phyloP scores from a whole-genome alignment of 257 asterid species.

The Paraleonurus japonicus region DNA sequence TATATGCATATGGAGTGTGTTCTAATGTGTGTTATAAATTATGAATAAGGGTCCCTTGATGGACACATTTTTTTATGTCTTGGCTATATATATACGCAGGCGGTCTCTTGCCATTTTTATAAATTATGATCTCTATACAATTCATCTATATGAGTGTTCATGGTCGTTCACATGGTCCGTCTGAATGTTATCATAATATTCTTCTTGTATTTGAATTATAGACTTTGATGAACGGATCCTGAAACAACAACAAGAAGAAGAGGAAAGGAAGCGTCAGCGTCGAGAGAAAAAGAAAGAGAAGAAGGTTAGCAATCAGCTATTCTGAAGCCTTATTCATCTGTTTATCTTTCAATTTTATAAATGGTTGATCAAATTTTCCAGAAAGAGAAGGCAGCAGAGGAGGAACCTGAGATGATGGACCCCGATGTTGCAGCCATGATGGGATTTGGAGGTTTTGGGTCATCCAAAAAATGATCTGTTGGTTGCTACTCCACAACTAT shows the following conservation, averaged over 20 bases:
- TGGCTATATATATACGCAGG: background rate
- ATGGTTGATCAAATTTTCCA: slow-evolving; percentile 30
- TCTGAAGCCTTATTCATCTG: background rate
- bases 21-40: background rate
- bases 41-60: background rate
- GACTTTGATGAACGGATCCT: slow-evolving; percentile 89
- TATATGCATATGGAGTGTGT: background rate
- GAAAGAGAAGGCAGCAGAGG: slow-evolving; percentile 85
- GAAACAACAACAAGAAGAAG: slow-evolving; percentile 97
- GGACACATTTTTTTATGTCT: background rate
- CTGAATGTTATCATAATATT: background rate
- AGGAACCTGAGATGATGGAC: slow-evolving; percentile 82
- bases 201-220: slow-evolving; percentile 22
- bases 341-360: background rate
- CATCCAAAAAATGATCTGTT: slow-evolving; percentile 68
- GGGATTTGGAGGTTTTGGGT: slow-evolving; percentile 95
- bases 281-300: slow-evolving; percentile 97
- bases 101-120: background rate
- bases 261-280: slow-evolving; percentile 87
- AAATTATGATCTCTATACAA: background rate
- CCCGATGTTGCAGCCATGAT: slow-evolving; percentile 92
- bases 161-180: background rate
- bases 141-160: background rate
- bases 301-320: slow-evolving; percentile 49
- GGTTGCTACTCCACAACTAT: background rate